phyloP scores from a whole-genome alignment of 2,329 filamentous ascomycete species.

The Sclerotinia spermophila region DNA sequence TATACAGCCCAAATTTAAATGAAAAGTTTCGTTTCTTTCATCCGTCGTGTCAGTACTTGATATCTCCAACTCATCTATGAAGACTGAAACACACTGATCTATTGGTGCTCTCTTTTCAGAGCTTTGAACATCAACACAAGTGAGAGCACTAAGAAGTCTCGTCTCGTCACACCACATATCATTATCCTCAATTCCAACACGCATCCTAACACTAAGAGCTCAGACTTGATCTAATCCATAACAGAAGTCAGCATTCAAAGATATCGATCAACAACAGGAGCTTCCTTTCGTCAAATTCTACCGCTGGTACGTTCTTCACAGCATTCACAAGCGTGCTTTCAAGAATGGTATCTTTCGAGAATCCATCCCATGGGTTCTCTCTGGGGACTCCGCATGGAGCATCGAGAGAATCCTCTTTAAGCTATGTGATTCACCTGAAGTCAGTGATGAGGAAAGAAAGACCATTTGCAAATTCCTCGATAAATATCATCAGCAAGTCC shows the following conservation, averaged over 20 bases:
- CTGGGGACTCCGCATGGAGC: not conserved
- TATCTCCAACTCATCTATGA: not conserved
- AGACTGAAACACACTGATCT: too few species aligned
- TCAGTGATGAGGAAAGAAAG: not conserved
- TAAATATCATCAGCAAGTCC: conserved; percentile 4
- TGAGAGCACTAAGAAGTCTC: not conserved
- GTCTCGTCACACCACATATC: not conserved
- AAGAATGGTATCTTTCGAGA: not conserved
- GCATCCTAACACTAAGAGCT: too few species aligned
- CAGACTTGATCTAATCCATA: not conserved
- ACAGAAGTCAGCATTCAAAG: not conserved
- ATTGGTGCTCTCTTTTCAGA: not conserved
- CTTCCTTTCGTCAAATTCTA: not conserved
- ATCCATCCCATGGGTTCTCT: not conserved
- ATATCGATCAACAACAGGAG: not conserved
- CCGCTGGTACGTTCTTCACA: conserved; percentile 16
- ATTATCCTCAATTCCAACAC: not conserved
- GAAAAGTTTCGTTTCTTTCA: not conserved
- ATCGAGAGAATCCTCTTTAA: not conserved
- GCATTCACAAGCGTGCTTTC: conserved; percentile 14
- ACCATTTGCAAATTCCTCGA: not conserved
- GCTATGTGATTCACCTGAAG: not conserved
- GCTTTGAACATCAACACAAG: not conserved
- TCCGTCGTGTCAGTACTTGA: not conserved
- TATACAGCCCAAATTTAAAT: not conserved